Evolutionary conservation across 1,284 basidiomycete species (phyloP), one percentile per base, ranked within the genome.

Genomic region (Coniferiporia weirii): DNA sequence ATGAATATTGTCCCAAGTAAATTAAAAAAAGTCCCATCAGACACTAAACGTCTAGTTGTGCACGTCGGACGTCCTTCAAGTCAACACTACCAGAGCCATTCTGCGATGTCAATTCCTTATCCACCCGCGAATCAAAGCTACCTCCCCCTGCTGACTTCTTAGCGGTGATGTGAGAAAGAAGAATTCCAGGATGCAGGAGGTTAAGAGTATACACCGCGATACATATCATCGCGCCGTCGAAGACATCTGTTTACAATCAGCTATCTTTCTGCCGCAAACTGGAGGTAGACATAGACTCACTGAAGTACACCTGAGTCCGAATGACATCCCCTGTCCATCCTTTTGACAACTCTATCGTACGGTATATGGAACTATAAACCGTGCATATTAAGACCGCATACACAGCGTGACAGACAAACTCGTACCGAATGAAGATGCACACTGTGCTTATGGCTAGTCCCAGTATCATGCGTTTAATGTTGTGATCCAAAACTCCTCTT

Each of bases 291-390:
- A 32, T 27, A 32, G 13, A 69, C 72, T 52, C 57, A 75, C 73
- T 72, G 66, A 76, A 76, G 44, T 71, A 71, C 12, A 70, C 63
- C 62, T 75, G 63, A 4, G 73, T 75, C 3, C 62, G 63, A 54
- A 75, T 74, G 43, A 76, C 72, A 10, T 66, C 53, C 7, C 74
- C 74, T 38, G 62, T 60, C 73, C 73, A 76, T 2, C 74, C 74
- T 52, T 73, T 67, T 12, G 64, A 53, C 3, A 76, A 65, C 62
- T 75, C 73, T 27, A 73, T 70, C 22, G 71, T 71, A 20, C 74
- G 71, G 63, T 76, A 77, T 10, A 76, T 64, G 3, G 75, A 35
- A 27, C 60, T 47, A 9, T 20, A 32, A n/a, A 32, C 8, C 32
- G 13, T 47, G 8, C 48, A 19, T 54, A 15, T 56, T 36, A 40